Base-by-base conservation (phyloP, 2,329 filamentous ascomycete species). In the Parastagonospora nodorum region DNA sequence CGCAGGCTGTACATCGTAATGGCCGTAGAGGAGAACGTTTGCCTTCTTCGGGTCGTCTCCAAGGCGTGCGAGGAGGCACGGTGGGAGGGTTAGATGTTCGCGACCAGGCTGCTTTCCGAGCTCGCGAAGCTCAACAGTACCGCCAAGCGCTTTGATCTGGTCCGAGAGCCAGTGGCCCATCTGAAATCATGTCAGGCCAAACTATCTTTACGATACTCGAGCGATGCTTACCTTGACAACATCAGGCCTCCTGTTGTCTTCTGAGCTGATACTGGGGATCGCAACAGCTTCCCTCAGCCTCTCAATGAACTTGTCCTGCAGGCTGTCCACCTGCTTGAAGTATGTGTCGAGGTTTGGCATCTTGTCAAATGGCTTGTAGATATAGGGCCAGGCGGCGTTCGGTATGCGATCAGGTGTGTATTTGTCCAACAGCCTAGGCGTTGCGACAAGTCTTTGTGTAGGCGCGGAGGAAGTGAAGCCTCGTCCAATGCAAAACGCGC, bases 1-100 rank as follows among this genome's bases (percentile, higher is more conserved):
- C 30, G 94, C 94, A 24, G 94, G 94, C 78, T 99, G 94, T 31
- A 99, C 94, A 74, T 99, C 94, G 79, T 99, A 99, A 81, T 99
- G 94, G 41, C 94, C 94, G 72, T 99, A 99, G 40, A 99, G 91
- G 55, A 99, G 83, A 62, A 99, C 94, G 31, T 92, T 97, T 53
- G 90, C 86, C 85, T 97, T 99, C 75, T 84, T 90, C 76, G 89
- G 87, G 75, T 97, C 92, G 75, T 85, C 90, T 62, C 94, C 92
- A 75, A 97, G 97, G 62, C 94, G 88, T 42, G 88, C 93, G 57
- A 99, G 84, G 48, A 99, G 86, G 44, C 96, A 92, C 1, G 94
- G 94, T 3, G 94, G 94, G 12, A 99, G 88, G 49, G 96, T 88
- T 63, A 99, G 87, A 65, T 92, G 82, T 71, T 96, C 91, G 73